These are phyloP conservation scores for Laburnicola sp. DNA, from an alignment of 2,329 filamentous ascomycete genomes.

Conservation along the genomic window DNA sequence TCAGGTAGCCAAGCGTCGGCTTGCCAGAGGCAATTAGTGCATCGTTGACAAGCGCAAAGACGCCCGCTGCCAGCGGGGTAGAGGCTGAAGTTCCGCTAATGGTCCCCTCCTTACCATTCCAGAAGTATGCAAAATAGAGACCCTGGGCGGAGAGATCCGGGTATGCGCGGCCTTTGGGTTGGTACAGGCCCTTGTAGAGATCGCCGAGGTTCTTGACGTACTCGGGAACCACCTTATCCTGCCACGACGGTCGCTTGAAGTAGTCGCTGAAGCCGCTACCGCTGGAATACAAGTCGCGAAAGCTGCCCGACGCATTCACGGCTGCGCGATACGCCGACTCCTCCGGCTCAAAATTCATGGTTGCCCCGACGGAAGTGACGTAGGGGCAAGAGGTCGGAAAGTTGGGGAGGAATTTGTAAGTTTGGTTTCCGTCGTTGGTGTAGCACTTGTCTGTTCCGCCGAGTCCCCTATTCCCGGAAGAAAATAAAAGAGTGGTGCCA, in stretches of 20 bases:
- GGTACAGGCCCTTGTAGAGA: constrained; percentile 44
- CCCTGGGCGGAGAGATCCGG: constrained; percentile 55
- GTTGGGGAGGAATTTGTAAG: constrained; percentile 59
- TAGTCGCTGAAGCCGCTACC: constrained; percentile 17
- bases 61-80: constrained; percentile 16
- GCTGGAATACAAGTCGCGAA: constrained; percentile 26
- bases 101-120: constrained; percentile 12
- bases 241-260: constrained; percentile 36
- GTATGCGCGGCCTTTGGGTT: constrained; percentile 49
- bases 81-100: constrained; percentile 15
- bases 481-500: constrained; percentile 64
- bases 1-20: constrained; percentile 55
- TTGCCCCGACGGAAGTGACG: constrained; percentile 68
- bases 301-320: too few species aligned
- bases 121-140: constrained; percentile 31
- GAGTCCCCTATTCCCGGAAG: constrained; percentile 64
- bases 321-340: constrained; percentile 49
- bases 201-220: constrained; percentile 48
- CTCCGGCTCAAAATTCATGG: constrained; percentile 58
- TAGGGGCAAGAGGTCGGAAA: constrained; percentile 71
- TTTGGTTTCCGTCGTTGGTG: constrained; percentile 61
- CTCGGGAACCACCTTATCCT: constrained; percentile 43
- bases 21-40: constrained; percentile 52
- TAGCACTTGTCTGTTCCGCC: constrained; percentile 56
- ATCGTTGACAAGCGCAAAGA: constrained; percentile 49